Evolutionary conservation across 805 yeast species (phyloP), one percentile per base, ranked within the genome.

Genomic region (Pachysolen tannophilus): DNA sequence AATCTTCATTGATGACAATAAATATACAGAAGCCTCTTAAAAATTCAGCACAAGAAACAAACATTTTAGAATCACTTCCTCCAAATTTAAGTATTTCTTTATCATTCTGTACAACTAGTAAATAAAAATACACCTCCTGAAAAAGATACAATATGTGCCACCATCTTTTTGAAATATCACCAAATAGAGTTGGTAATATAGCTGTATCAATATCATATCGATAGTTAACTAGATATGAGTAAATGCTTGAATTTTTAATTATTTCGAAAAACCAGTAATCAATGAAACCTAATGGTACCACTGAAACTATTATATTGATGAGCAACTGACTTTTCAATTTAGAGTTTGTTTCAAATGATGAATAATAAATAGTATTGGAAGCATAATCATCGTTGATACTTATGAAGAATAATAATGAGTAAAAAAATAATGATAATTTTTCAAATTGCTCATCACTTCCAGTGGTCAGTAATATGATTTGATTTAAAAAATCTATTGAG

Each of bases 91-190:
- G 67, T 31, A 78, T 55, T 43, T 78, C 88, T 8, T 61, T 56
- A 48, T 83, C 94, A 43, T 75, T 79, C 2, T 83, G 69, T 7
- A 82, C 74, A 18, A 74, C 67, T 28, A 82, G 54, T 72, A 82
- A 72, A 46, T 77, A 80, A 1, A 86, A 75, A 40, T 76, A 68
- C 8, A 81, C 48, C 43, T 82, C 85, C 38, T 79, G 63, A 40
- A 77, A 70, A 1, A 78, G 49, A 29, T 59, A 63, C 2, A 81
- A 49, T 38, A 63, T 51, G n/a, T 43, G 47, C 49, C 62, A 57
- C 53, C 63, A 45, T 41, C 46, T n/a, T n/a, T n/a, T n/a, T n/a
- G n/a, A n/a, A n/a, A n/a, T n/a, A n/a, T n/a, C n/a, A n/a, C n/a
- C n/a, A n/a, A n/a, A n/a, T n/a, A n/a, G n/a, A n/a, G n/a, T n/a